Base-by-base conservation (phyloP, 2,329 filamentous ascomycete genomes). In the Aureobasidium uvarum region DNA sequence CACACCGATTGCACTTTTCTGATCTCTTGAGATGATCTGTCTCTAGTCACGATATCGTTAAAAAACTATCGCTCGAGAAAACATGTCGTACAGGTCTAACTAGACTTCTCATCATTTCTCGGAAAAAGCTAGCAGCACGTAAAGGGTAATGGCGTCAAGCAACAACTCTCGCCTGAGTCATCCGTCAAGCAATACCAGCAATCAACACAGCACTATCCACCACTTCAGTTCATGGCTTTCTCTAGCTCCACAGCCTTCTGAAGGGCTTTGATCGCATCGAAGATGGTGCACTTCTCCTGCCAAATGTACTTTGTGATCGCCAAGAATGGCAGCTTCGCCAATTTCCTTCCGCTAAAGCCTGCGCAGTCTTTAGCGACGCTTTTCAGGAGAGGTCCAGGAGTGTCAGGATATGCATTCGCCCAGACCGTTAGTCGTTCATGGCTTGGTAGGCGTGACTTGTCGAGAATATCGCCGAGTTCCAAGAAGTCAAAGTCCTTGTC, bases 291-390 rank as follows among this genome's bases (percentile, higher is more conserved):
- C n/a, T 66, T 69, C 4, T 71, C 72, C 31, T 69, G 68, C 68
- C 72, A 74, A 5, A 74, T 77, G 68, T 79, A 75, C 70, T 77
- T 74, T 0, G 78, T 77, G 36, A 81, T 67, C 5, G 78, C 77
- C 20, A 79, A 66, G 7, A 76, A 74, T 1, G 80, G 79, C 18
- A 81, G 68, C 31, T 78, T 73, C 28, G 78, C 72, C 31, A 81
- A 70, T 1, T 74, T 77, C 25, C 80, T 74, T 2, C 78, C 79
- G 67, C 79, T 81, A 5, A 80, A 70, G 14, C 75, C 77, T 70
- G 71, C 66, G 54, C 75, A 77, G 18, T 70, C 69, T 65, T 74
- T 67, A 7, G 77, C 72, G 11, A 79, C 67, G 1, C 56, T 55
- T 70, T 72, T 74, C 2, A 80, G 68, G 43, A 72, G 71, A 2